Percentiles rank a stretch among this genome's conserved stretches.
These are phyloP conservation scores for Lichtheimia hyalospora DNA, from an alignment of 371 early-diverging fungal genomes.

Conservation along the genomic window DNA sequence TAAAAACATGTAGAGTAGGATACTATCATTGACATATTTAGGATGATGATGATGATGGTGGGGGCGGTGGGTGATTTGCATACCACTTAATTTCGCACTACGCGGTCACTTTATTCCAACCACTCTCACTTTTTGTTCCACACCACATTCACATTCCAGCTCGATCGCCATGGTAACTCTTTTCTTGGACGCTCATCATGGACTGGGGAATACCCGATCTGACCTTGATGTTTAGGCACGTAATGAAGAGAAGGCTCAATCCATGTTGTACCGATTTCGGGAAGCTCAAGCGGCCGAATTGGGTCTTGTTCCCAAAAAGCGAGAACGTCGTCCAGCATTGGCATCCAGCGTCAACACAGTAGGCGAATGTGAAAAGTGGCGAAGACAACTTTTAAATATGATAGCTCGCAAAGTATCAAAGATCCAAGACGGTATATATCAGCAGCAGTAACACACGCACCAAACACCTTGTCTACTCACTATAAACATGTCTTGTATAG, in stretches of 20 bases:
- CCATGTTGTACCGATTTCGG: slow-evolving; percentile 96
- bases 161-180: background rate
- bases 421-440: slow-evolving; percentile 81
- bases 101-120: background rate
- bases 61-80: too few species aligned
- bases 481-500: slow-evolving; percentile 32
- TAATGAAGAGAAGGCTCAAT: slow-evolving; percentile 97
- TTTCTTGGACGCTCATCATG: too few species aligned
- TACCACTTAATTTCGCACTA: too few species aligned
- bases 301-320: slow-evolving; percentile 64
- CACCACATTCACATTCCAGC: background rate
- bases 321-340: slow-evolving; percentile 75
- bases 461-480: too few species aligned
- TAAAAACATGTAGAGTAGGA: too few species aligned
- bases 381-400: slow-evolving; percentile 84
- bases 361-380: slow-evolving; percentile 88
- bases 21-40: too few species aligned
- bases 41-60: too few species aligned
- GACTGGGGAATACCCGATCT: background rate
- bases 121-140: background rate
- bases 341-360: slow-evolving; percentile 70
- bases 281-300: slow-evolving; percentile 88
- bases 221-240: slow-evolving; percentile 65
- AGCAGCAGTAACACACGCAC: too few species aligned
- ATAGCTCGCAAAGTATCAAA: slow-evolving; percentile 85